Conservation (phyloP, 768 basidiomycete genomes). For the Hypholoma fasciculare region DNA sequence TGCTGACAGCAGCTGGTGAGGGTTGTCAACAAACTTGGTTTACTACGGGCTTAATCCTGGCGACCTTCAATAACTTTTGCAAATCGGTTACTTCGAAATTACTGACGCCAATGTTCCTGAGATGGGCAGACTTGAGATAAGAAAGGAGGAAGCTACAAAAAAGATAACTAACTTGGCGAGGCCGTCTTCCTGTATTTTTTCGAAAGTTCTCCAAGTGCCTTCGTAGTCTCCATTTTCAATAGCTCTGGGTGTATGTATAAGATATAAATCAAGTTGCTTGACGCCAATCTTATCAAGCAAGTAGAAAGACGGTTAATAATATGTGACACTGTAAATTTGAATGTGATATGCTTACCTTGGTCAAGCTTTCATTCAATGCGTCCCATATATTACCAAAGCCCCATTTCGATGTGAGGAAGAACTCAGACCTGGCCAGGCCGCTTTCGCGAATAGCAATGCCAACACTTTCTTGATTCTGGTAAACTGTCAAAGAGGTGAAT, state of each 20-base stretch:
- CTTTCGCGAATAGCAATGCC: constrained; percentile 45
- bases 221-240: constrained; percentile 30
- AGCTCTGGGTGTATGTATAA: constrained; percentile 56
- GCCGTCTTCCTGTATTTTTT: constrained; percentile 48
- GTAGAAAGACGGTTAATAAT: constrained; percentile 22
- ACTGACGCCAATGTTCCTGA: constrained; percentile 73
- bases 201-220: constrained; percentile 55
- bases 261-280: constrained; percentile 66
- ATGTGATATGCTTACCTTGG: constrained; percentile 36
- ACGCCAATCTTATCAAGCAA: constrained; percentile 44
- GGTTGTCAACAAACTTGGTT: constrained; percentile 54
- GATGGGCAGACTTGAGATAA: neutral
- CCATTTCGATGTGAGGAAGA: constrained; percentile 62
- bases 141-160: neutral
- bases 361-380: constrained; percentile 47
- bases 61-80: constrained; percentile 47
- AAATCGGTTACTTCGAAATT: constrained; percentile 61
- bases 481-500: constrained; percentile 23
- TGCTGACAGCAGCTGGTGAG: neutral
- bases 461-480: constrained; percentile 33
- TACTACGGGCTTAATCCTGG: constrained; percentile 60
- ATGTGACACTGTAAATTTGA: neutral
- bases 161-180: constrained; percentile 34
- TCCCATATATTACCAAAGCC: constrained; percentile 36
- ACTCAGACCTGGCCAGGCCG: constrained; percentile 41